These are phyloP conservation scores for Trypanosoma lewisi DNA, from an alignment of 208 protist genomes.

Conservation along the genomic window DNA sequence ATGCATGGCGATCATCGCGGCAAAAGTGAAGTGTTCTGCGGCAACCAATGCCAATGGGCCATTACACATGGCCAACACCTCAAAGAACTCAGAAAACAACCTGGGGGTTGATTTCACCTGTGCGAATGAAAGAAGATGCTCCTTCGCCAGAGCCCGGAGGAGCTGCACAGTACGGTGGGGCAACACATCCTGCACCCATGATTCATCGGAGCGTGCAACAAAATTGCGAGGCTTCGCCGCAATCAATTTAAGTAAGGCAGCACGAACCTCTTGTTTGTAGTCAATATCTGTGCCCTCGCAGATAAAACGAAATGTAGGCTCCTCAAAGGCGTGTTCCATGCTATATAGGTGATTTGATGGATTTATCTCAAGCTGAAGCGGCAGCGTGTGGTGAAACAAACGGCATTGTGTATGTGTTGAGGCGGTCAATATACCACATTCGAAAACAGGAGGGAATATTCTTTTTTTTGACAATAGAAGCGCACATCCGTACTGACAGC, in stretches of 20 bases:
- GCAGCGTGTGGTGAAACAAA: constrained; percentile 27
- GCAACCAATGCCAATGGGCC: constrained; percentile 59
- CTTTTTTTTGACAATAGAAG: neutral
- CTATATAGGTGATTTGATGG: constrained; percentile 49
- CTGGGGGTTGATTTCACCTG: constrained; percentile 77
- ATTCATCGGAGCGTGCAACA: constrained; percentile 15
- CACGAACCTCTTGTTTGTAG: constrained; percentile 77
- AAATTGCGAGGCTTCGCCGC: constrained; percentile 58
- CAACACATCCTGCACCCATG: constrained; percentile 8
- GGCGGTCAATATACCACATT: neutral
- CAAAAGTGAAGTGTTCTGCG: constrained; percentile 86
- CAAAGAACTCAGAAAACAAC: constrained; percentile 68
- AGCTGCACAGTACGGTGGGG: constrained; percentile 46
- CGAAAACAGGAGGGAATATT: neutral
- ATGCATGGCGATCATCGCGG: constrained; percentile 71
- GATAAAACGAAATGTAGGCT: constrained; percentile 81
- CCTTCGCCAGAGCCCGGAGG: constrained; percentile 55
- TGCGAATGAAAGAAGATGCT: constrained; percentile 71
- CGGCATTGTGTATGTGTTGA: constrained; percentile 8
- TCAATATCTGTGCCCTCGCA: constrained; percentile 85
- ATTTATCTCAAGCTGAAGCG: constrained; percentile 36
- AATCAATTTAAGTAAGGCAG: constrained; percentile 46
- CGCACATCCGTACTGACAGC: too few relatives aligned
- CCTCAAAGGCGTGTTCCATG: constrained; percentile 85
- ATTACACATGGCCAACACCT: constrained; percentile 66